These are phyloP conservation scores for Septoria petroselini DNA, from an alignment of 2,329 filamentous ascomycete genomes.

Conservation along the genomic window DNA sequence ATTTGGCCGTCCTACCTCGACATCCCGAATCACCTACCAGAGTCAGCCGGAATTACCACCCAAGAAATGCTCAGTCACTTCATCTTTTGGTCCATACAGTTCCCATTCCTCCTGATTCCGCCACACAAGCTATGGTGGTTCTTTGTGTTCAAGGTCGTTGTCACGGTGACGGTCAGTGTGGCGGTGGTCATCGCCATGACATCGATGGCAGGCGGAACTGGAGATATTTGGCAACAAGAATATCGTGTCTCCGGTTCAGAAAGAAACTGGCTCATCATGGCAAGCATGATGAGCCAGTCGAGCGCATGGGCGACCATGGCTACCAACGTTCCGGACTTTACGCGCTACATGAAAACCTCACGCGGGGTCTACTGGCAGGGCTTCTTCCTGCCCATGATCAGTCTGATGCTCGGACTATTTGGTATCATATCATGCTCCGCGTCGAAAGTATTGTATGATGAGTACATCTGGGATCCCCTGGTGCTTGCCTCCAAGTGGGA, in stretches of 20 bases:
- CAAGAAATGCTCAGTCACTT: constrained; percentile 57
- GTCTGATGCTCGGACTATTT: constrained; percentile 46
- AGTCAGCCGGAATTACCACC: constrained; percentile 53
- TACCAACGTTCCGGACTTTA: constrained; percentile 41
- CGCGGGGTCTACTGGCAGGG: constrained; percentile 39
- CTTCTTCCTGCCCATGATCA: constrained; percentile 49
- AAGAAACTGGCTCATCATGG: constrained; percentile 32
- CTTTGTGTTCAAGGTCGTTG: constrained; percentile 40
- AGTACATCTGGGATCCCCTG: constrained; percentile 41
- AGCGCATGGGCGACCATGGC: constrained; percentile 38
- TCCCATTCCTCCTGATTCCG: constrained; percentile 53
- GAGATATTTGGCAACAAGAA: constrained; percentile 34
- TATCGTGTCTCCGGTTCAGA: constrained; percentile 31
- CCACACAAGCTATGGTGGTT: constrained; percentile 51
- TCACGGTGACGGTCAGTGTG: constrained; percentile 52
- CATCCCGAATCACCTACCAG: constrained; percentile 53
- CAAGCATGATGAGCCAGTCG: constrained; percentile 34
- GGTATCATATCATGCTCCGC: constrained; percentile 60
- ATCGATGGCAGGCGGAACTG: constrained; percentile 32
- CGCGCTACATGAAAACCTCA: constrained; percentile 36
- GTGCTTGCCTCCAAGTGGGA: constrained; percentile 40
- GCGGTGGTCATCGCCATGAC: constrained; percentile 44
- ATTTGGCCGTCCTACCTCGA: constrained; percentile 58
- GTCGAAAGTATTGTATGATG: constrained; percentile 52
- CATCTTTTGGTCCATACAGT: constrained; percentile 56